These are phyloP conservation scores for Kazachstania taianensis DNA, from an alignment of 805 yeast genomes.

Conservation along the genomic window DNA sequence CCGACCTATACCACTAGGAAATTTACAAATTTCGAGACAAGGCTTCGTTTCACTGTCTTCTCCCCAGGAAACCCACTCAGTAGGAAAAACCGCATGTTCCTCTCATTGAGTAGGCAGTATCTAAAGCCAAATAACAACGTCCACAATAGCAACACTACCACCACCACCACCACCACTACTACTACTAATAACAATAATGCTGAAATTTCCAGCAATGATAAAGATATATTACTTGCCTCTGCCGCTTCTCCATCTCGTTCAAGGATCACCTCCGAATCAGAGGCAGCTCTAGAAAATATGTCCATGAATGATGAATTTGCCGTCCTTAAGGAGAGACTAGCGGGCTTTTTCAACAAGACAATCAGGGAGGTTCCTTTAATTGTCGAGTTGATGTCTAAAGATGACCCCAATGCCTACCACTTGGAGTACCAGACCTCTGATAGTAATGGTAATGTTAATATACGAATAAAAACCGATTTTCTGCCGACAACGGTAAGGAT, in stretches of 20 bases:
- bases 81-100: conserved; percentile 59
- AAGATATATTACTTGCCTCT: not conserved
- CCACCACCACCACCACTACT: not conserved
- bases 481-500: conserved; percentile 35
- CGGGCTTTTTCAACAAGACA: conserved; percentile 59
- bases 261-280: not conserved
- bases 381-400: conserved; percentile 38
- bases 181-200: not conserved
- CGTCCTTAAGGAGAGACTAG: conserved; percentile 51
- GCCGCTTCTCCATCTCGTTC: not conserved
- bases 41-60: conserved; percentile 60
- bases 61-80: conserved; percentile 56
- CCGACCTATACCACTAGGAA: conserved; percentile 41
- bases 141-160: not conserved
- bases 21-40: conserved; percentile 36
- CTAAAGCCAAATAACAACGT: conserved; percentile 8
- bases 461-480: conserved; percentile 44
- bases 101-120: conserved; percentile 56
- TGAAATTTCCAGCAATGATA: not conserved
- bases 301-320: conserved; percentile 30
- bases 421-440: conserved; percentile 42
- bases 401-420: conserved; percentile 26
- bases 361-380: conserved; percentile 47
- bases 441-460: conserved; percentile 53
- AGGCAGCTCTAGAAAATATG: not conserved